Evolutionary conservation across 2,329 filamentous ascomycete genomes (phyloP), one percentile per base, ranked within the genome.

Genomic region (Arthrobotrys sphaeroides): DNA sequence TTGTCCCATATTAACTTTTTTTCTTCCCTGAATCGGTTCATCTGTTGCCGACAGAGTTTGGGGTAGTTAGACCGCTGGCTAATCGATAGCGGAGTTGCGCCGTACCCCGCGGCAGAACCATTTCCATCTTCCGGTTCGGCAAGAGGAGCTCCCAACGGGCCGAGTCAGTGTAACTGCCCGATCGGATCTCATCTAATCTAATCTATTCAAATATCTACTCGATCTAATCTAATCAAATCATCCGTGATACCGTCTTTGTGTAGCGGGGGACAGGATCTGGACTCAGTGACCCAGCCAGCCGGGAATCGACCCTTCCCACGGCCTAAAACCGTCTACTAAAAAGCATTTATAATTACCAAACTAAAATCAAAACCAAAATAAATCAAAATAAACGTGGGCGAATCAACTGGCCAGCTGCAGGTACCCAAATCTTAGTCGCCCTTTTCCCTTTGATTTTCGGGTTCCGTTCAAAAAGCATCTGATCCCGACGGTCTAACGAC

Each of bases 81-180:
- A 42, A 61, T 70, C 66, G 55, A 61, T 45, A 70, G 45, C 67
- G 67, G 67, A 72, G 67, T 64, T 62, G 67, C 36, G 67, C 67
- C 49, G 57, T 53, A 38, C 67, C 67, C 67, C 67, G 57, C 57
- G 57, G 66, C 43, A 66, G 24, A 42, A 53, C 16, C 16, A 53
- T 5, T 4, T n/a, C 47, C n/a, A n/a, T n/a, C n/a, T n/a, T n/a
- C n/a, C n/a, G n/a, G n/a, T n/a, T n/a, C n/a, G n/a, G 20, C 10
- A n/a, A 13, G 24, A 40, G 36, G 36, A 40, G 36, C 36, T 40
- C 36, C 10, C 36, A 4, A n/a, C 10, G 5, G 7, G 4, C 36
- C 31, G 31, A 33, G 31, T 33, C n/a, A n/a, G n/a, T n/a, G n/a
- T n/a, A n/a, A n/a, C n/a, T n/a, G n/a, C n/a, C n/a, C n/a, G n/a